Percentiles rank a stretch among this genome's conserved stretches.
These are phyloP conservation scores for Elsinoe australis DNA, from an alignment of 2,329 filamentous ascomycete species.

Conservation along the genomic window DNA sequence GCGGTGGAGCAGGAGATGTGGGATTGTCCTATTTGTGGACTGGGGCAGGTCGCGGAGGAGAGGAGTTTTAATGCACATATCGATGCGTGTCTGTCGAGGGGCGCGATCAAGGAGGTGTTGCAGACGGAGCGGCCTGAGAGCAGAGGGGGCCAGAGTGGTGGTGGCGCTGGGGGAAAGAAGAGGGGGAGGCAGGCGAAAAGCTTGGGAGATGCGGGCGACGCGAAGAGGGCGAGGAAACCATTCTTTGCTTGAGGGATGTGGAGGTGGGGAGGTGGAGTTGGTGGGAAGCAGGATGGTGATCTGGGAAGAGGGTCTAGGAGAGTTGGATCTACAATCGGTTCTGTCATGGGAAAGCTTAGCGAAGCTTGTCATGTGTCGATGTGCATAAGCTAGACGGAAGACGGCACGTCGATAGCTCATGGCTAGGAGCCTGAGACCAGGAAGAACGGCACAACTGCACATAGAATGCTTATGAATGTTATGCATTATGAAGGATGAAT, in stretches of 20 bases:
- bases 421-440: neutral
- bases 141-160: conserved; percentile 9
- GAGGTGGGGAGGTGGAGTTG: too few relatives aligned
- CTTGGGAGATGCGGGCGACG: neutral
- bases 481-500: too few relatives aligned
- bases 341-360: conserved; percentile 5
- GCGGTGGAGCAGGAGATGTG: conserved; percentile 47
- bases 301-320: too few relatives aligned
- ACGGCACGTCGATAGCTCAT: conserved; percentile 1
- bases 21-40: conserved; percentile 82
- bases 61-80: conserved; percentile 81
- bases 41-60: conserved; percentile 68
- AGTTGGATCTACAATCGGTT: too few relatives aligned
- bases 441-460: neutral
- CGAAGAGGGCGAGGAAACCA: neutral
- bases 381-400: conserved; percentile 1
- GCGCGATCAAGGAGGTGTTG: conserved; percentile 77
- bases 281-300: too few relatives aligned
- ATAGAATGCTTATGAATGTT: too few relatives aligned
- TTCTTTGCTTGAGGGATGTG: conserved; percentile 9
- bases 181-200: conserved; percentile 21
- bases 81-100: conserved; percentile 78
- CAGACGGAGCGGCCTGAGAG: conserved; percentile 39
- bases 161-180: conserved; percentile 23
- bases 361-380: too few relatives aligned